Conservation (phyloP, 345 rosid genomes). For the Rhodamnia argentea region DNA sequence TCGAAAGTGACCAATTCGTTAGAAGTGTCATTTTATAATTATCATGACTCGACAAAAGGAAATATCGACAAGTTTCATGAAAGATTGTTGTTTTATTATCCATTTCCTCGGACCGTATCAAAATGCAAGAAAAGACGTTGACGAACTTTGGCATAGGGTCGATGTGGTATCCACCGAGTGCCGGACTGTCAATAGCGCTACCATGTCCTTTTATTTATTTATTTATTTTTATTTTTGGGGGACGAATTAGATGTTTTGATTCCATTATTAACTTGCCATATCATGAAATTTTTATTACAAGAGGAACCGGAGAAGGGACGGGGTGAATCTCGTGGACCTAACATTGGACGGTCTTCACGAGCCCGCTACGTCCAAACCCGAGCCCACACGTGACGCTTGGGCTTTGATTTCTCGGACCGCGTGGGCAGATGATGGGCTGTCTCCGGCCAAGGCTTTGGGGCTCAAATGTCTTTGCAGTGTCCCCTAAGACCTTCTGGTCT, state of each 20-base stretch:
- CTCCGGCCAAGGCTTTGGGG: background rate
- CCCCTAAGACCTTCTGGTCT: background rate
- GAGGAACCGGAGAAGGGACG: no score
- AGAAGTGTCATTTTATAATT: background rate
- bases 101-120: rapidly evolving
- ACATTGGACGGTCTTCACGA: background rate
- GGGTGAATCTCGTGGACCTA: background rate
- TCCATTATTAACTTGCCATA: background rate
- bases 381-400: background rate
- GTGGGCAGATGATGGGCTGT: background rate
- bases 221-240: no score
- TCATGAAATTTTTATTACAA: background rate
- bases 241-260: background rate
- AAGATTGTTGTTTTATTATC: background rate
- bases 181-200: background rate
- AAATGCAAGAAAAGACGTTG: background rate
- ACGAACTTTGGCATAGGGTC: rapidly evolving
- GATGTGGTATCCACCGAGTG: background rate
- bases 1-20: no score
- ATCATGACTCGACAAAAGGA: background rate
- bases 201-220: background rate
- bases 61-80: no score
- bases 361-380: background rate
- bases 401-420: background rate
- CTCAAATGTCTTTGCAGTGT: background rate